These are phyloP conservation scores for Rhododendron griersonianum DNA, from an alignment of 148 eudicot genomes.

Conservation along the genomic window DNA sequence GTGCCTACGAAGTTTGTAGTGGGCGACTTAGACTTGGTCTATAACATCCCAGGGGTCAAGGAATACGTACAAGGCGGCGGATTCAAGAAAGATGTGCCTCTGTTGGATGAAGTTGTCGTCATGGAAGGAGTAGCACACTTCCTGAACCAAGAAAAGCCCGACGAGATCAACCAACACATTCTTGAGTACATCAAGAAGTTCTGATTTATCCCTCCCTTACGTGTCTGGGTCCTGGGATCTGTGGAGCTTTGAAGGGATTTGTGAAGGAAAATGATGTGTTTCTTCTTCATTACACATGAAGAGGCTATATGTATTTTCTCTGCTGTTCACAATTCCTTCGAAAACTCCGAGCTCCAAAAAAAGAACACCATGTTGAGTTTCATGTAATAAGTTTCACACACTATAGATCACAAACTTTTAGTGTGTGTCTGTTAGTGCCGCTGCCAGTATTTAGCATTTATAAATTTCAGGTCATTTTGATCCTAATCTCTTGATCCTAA, in stretches of 20 bases:
- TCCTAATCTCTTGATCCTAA: neutral
- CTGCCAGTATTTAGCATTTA: neutral
- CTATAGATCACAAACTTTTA: neutral
- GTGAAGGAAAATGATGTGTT: too few relatives aligned
- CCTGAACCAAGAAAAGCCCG: constrained; percentile 26
- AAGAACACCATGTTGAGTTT: neutral
- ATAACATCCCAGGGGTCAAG: constrained; percentile 29
- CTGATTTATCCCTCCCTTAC: neutral
- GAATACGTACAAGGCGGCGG: constrained; percentile 38
- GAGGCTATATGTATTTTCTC: too few relatives aligned
- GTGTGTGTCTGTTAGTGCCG: neutral
- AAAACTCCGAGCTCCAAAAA: neutral
- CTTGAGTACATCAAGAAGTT: constrained; percentile 21
- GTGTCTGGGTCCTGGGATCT: neutral
- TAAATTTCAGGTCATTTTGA: neutral
- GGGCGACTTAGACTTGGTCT: constrained; percentile 22
- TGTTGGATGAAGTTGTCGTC: constrained; percentile 30
- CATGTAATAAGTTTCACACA: neutral
- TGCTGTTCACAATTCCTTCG: neutral
- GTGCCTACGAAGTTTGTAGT: constrained; percentile 29
- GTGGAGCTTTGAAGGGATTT: too few relatives aligned
- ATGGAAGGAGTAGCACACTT: constrained; percentile 40
- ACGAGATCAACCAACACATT: constrained; percentile 27
- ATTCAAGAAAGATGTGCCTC: constrained; percentile 26
- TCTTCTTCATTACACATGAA: neutral